A percentile compares a stretch with the other conserved stretches of the same genome.
phyloP scores from a whole-genome alignment of 345 rosid genomes.

The Brassica juncea region DNA sequence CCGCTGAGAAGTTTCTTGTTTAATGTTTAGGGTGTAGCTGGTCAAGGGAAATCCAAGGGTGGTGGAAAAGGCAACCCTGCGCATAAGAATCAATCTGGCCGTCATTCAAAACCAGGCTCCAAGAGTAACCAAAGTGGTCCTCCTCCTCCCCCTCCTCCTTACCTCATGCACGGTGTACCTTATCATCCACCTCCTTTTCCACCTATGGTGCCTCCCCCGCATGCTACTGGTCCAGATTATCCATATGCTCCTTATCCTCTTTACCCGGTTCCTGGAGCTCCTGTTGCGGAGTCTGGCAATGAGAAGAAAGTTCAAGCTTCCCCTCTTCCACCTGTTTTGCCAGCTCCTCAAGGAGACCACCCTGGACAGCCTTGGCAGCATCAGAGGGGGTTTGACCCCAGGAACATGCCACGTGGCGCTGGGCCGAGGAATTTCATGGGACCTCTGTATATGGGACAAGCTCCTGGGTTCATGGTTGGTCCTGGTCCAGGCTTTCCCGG shows the following conservation, averaged over 20 bases:
- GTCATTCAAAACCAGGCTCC: slow-evolving; percentile 64
- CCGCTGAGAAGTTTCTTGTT: background rate
- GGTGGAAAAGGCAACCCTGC: slow-evolving; percentile 56
- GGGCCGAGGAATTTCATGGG: slow-evolving; percentile 72
- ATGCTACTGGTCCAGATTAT: slow-evolving; percentile 62
- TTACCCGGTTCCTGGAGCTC: slow-evolving; percentile 63
- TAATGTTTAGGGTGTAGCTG: slow-evolving; percentile 54
- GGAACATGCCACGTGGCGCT: slow-evolving; percentile 60
- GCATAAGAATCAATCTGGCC: slow-evolving; percentile 54
- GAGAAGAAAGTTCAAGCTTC: slow-evolving; percentile 57
- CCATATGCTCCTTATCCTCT: slow-evolving; percentile 63
- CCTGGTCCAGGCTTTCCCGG: slow-evolving; percentile 85
- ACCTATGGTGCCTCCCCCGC: slow-evolving; percentile 66
- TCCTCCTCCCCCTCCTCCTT: slow-evolving; percentile 63
- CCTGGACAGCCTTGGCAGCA: slow-evolving; percentile 65
- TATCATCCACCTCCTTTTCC: slow-evolving; percentile 62
- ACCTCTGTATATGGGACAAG: slow-evolving; percentile 63
- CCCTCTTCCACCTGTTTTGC: slow-evolving; percentile 56
- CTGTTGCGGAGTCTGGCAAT: slow-evolving; percentile 56
- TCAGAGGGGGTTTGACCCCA: slow-evolving; percentile 59
- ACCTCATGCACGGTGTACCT: slow-evolving; percentile 50
- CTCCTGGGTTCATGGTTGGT: slow-evolving; percentile 73
- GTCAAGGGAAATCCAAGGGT: slow-evolving; percentile 57
- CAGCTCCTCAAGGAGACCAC: slow-evolving; percentile 66
- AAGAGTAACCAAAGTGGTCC: slow-evolving; percentile 56